phyloP scores from a whole-genome alignment of 352 stramenopile genomes.

The Phytophthora pini region DNA sequence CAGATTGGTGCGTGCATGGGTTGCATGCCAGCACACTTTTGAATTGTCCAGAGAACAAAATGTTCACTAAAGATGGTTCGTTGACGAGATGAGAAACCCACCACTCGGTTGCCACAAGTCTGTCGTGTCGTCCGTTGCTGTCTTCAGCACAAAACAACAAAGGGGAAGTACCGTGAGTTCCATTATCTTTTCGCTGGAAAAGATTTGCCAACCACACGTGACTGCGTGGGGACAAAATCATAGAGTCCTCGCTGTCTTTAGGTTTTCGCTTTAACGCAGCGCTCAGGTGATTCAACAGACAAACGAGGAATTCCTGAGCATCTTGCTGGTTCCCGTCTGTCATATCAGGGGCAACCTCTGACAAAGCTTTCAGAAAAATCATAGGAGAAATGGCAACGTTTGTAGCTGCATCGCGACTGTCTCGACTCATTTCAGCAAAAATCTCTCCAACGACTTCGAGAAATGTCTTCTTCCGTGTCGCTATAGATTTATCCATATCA shows the following conservation, averaged over 20 bases:
- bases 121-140: conserved; percentile 93
- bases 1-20: conserved; percentile 84
- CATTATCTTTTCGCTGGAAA: conserved; percentile 19
- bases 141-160: conserved; percentile 69
- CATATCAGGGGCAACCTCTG: conserved; percentile 88
- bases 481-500: conserved; percentile 13
- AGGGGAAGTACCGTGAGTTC: background rate
- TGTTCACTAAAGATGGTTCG: conserved; percentile 95
- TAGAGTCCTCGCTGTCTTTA: conserved; percentile 57
- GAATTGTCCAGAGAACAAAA: conserved; percentile 97
- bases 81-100: conserved; percentile 96
- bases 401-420: background rate
- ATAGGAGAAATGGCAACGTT: conserved; percentile 38
- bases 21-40: conserved; percentile 93
- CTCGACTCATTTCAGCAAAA: conserved; percentile 51
- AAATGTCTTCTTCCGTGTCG: conserved; percentile 41
- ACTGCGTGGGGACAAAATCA: conserved; percentile 41
- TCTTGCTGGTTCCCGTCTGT: conserved; percentile 95
- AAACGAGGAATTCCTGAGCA: conserved; percentile 94
- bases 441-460: conserved; percentile 83
- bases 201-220: conserved; percentile 31
- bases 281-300: conserved; percentile 92
- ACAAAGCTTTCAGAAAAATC: conserved; percentile 80
- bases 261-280: conserved; percentile 91
- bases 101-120: conserved; percentile 95